Conservation (phyloP, 164 flowering plant species). For the Hamamelis virginiana region DNA sequence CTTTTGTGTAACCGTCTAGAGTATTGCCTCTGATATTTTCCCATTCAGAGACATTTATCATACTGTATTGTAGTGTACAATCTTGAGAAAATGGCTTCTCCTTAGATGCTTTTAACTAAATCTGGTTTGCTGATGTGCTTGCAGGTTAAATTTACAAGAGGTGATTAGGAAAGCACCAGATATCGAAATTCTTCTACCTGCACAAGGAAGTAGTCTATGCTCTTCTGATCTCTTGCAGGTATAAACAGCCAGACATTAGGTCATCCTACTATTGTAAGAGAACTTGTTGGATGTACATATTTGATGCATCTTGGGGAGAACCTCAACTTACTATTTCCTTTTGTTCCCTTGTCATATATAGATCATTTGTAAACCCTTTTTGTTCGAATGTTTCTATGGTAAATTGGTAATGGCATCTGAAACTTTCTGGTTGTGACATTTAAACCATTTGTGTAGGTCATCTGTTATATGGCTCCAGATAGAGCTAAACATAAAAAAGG, state of each 20-base stretch:
- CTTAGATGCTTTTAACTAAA: not conserved
- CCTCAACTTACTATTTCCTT: not conserved
- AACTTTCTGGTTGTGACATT: not conserved
- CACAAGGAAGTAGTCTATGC: conserved; percentile 26
- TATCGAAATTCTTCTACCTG: conserved; percentile 18
- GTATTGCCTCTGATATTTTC: conserved; percentile 29
- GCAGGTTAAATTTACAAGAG: conserved; percentile 52
- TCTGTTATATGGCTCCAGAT: not conserved
- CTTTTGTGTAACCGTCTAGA: conserved; percentile 59
- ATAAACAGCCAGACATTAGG: not conserved
- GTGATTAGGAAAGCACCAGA: conserved; percentile 23
- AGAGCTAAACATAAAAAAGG: not conserved
- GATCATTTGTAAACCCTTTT: not conserved
- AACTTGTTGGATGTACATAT: not conserved
- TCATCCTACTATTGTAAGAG: too few relatives aligned
- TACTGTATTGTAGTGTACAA: not conserved
- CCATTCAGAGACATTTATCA: conserved; percentile 5
- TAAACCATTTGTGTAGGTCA: not conserved
- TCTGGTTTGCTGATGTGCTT: conserved; percentile 9
- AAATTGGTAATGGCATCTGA: not conserved
- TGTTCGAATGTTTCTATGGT: not conserved
- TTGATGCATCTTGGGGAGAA: not conserved
- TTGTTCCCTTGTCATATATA: not conserved
- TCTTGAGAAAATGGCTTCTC: not conserved
- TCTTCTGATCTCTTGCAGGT: conserved; percentile 40